Base-by-base conservation (phyloP, 2,329 filamentous ascomycete genomes). In the Pseudogymnoascus sp. region DNA sequence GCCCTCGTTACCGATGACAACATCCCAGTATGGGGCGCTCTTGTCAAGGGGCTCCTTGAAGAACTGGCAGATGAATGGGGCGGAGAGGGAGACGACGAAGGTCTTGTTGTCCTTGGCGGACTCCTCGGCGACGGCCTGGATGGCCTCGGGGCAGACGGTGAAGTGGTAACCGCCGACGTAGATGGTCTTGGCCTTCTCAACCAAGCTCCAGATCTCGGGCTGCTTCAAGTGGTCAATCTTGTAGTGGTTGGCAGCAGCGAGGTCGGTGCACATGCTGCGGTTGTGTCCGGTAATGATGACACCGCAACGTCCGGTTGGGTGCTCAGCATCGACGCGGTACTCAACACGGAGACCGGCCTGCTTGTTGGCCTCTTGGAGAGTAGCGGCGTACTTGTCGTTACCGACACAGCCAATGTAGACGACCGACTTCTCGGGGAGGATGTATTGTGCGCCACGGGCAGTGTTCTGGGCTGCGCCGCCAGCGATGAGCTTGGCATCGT, bases 401-500 rank as follows among this genome's bases (percentile, higher is more conserved):
- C 95, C 95, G 65, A 96, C 92, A 74, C 93, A 93, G 71, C 95
- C 95, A 69, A 98, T 85, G 84, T 92, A 99, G 76, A 96, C 86
- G 74, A 96, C 92, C 68, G 90, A 93, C 81, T 96, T 89, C 66
- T 89, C 81, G 34, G 91, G 87, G 64, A 99, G 91, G 69, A 98
- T 87, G 83, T 99, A 99, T 86, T 95, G 91, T 68, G 93, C 95
- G 71, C 95, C 95, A 74, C 95, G 89, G 71, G 95, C 93, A 63
- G 92, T 96, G 85, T 99, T 99, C 81, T 99, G 95, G 31, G 95
- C 95, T 64, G 95, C 95, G 74, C 95, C 95, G 69, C 95, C 95
- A 63, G 95, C 92, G 75, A 98, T 95, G 76, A 98, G 83, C 80
- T 96, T 96, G 68, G 93, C 93, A 72, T 95, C 86, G 80, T 88